A percentile compares a stretch with the other conserved stretches of the same genome.
Evolutionary conservation across 176 grass and related monocot species (phyloP).

Genomic region (Oryza coarctata): DNA sequence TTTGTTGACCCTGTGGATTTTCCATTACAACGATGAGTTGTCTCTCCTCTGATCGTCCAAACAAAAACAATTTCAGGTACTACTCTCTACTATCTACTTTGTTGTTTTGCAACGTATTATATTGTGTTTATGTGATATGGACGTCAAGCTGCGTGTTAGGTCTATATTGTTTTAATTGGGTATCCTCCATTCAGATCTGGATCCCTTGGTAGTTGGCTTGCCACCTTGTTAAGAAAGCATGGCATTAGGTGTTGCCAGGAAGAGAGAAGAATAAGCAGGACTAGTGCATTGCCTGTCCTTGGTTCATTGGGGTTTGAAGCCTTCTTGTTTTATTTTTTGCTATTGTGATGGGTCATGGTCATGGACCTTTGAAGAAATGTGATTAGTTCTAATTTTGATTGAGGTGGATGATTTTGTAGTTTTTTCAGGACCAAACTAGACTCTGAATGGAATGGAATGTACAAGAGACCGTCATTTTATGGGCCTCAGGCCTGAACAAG

Average conservation of each 20-base stretch:
- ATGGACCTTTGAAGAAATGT: not conserved
- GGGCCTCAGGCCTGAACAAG: conserved; percentile 10
- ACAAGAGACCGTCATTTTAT: not conserved
- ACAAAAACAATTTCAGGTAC: conserved; percentile 37
- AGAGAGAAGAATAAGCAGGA: conserved; percentile 19
- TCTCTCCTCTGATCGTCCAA: conserved; percentile 4
- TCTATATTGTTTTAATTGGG: conserved; percentile 28
- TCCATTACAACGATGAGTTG: conserved; percentile 24
- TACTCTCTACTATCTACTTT: not conserved
- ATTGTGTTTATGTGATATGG: conserved; percentile 19
- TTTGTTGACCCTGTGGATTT: conserved; percentile 29
- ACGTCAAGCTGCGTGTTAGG: conserved; percentile 38
- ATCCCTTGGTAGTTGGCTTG: conserved; percentile 33
- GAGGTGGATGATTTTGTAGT: not conserved
- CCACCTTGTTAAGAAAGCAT: conserved; percentile 36
- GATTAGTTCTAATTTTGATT: not conserved
- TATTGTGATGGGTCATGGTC: no score
- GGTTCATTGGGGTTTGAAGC: not conserved
- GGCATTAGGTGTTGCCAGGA: not conserved
- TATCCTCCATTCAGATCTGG: conserved; percentile 25
- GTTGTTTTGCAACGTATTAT: conserved; percentile 13
- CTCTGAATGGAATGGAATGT: not conserved
- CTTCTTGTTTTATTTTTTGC: not conserved
- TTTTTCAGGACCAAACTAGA: not conserved
- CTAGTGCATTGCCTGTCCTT: conserved; percentile 4